Base-by-base conservation (phyloP, 2,329 filamentous ascomycete species). In the Ascochyta rabiei region DNA sequence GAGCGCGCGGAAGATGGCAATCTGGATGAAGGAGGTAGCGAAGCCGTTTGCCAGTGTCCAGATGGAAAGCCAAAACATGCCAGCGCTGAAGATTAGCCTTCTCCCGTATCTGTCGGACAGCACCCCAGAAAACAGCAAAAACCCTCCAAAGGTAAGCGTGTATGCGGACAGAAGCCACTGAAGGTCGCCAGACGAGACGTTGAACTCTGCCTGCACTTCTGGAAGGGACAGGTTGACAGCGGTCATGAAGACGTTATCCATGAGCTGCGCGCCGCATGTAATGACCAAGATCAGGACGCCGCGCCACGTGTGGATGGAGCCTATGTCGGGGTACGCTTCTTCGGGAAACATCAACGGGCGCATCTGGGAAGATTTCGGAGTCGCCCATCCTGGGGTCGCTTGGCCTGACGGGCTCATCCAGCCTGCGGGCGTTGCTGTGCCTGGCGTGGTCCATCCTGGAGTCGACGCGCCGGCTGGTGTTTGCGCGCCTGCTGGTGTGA, bases 241-340 rank as follows among this genome's bases (percentile, higher is more conserved):
- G 10, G 53, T 51, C 53, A 56, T 56, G 33, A 56, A 56, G 0
- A 51, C 26, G 3, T 56, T 56, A 19, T 56, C 53, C 42, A 56
- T 51, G 13, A 56, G 38, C 19, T 56, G 53, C 3, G 53, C 53
- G 13, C 47, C 47, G 30, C 53, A 51, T 5, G 47, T 51, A 13
- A 56, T 47, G 15, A n/a, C 13, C 24, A 51, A 8, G 6, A 56
- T 31, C 41, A 56, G 4, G 8, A 44, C 31, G 13, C 53, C 53
- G 12, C 35, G 37, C 53, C 53, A 51, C n/a, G 53, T 56, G 24
- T 51, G 53, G 15, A 51, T 48, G 4, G 47, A 56, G 16, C 53
- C 53, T 13, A 56, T 50, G 12, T 56, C 42, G 1, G 47, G 47
- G 40, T 56, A 56, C 10, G 47, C 47, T 2, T 44, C 45, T 26